These are phyloP conservation scores for Globisporangium ultimum DNA, from an alignment of 352 stramenopile species.

Conservation along the genomic window DNA sequence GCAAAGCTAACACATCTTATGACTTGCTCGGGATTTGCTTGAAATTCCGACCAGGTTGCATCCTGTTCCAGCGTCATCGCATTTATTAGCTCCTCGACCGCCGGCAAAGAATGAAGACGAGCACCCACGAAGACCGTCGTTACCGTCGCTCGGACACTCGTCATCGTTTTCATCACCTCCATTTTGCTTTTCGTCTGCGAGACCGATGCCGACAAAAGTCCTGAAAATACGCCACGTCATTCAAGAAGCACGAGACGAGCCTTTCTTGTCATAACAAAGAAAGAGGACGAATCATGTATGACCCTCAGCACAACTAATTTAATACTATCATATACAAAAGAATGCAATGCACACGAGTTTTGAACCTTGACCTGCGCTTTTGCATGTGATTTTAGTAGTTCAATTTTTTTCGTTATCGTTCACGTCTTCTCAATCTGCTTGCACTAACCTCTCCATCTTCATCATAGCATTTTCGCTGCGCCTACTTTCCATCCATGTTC, in stretches of 20 bases:
- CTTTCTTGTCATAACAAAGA: constrained; percentile 23
- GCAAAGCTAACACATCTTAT: neutral
- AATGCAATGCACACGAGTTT: neutral
- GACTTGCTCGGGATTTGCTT: neutral
- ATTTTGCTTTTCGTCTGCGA: neutral
- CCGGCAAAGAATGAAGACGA: neutral
- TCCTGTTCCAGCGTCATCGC: constrained; percentile 5
- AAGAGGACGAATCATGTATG: neutral
- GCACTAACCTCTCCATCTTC: too few species aligned
- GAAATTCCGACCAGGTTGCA: neutral
- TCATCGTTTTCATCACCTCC: constrained; percentile 7
- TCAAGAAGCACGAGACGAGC: constrained; percentile 68
- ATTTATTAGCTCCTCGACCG: neutral
- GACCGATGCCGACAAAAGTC: constrained; percentile 28
- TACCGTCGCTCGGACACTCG: constrained; percentile 8
- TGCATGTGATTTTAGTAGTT: neutral
- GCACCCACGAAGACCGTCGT: neutral
- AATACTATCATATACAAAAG: neutral
- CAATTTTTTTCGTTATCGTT: neutral
- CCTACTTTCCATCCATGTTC: constrained; percentile 14
- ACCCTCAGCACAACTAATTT: neutral
- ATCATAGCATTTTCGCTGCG: neutral
- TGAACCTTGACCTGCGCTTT: neutral
- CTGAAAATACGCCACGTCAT: constrained; percentile 70
- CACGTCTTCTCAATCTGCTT: neutral